Evolutionary conservation across 1,284 basidiomycete genomes (phyloP).

Genomic region (Ceratobasidium sp.): DNA sequence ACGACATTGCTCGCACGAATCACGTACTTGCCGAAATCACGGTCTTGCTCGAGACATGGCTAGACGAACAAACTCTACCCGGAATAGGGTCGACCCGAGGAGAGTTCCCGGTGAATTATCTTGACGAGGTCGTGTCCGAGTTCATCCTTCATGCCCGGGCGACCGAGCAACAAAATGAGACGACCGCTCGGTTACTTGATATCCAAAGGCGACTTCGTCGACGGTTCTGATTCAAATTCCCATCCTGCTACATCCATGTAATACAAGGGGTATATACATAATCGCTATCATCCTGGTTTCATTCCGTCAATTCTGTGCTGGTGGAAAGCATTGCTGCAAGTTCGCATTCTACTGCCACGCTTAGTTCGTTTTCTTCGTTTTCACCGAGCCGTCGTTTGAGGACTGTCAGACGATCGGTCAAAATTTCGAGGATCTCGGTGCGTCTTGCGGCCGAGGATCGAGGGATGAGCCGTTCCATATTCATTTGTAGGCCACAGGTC

Average conservation of each 20-base stretch:
- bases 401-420: conserved; percentile 10
- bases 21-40: conserved; percentile 79
- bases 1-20: conserved; percentile 67
- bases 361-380: conserved; percentile 1
- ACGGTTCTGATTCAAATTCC: conserved; percentile 15
- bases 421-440: conserved; percentile 9
- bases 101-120: conserved; percentile 43
- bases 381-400: conserved; percentile 16
- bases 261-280: conserved; percentile 23
- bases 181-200: conserved; percentile 38
- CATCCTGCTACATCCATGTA: conserved; percentile 9
- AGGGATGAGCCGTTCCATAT: too few species aligned
- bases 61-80: conserved; percentile 71
- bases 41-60: conserved; percentile 73
- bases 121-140: conserved; percentile 41
- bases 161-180: conserved; percentile 36
- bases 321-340: conserved; percentile 16
- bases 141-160: conserved; percentile 39
- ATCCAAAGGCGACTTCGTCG: conserved; percentile 41
- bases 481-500: too few species aligned
- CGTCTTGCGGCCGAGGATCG: conserved; percentile 3
- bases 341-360: conserved; percentile 18
- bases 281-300: conserved; percentile 9
- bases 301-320: conserved; percentile 13
- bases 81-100: conserved; percentile 57